Evolutionary conservation across 768 basidiomycete genomes (phyloP), one percentile per base, ranked within the genome.

Genomic region (Leccinum obscurum): DNA sequence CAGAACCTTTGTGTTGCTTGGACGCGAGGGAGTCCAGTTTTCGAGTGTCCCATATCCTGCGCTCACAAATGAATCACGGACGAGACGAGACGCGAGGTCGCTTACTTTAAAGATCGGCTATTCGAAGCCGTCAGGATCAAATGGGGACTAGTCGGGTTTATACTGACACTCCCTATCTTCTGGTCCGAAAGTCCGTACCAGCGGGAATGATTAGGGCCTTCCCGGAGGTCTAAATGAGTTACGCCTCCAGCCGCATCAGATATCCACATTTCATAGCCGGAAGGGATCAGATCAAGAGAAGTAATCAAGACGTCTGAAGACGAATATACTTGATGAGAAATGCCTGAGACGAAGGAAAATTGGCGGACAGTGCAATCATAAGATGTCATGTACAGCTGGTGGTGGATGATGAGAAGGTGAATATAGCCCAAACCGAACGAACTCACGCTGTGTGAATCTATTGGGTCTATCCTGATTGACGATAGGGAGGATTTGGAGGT

Each of bases 261-360:
- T 56, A 93, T 81, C 92, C 92, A 94, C 81, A 94, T 83, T 68
- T 93, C 91, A 54, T 88, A 77, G 0, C 92, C 92, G 3, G 77
- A 76, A 0, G 87, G 84, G 0, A 83, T 73, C 13, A 92, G 66
- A 62, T 94, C 92, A 54, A 93, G 77, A 64, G 85, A 86, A n/a
- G 81, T 83, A 28, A 93, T 84, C 41, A 93, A 77, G 13, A 71
- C 83, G 2, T 86, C 85, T 11, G 68, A 58, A 20, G 81, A 83
- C 2, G 85, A 77, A 66, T 82, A 89, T 17, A 94, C 71, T 71
- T 94, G 90, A 26, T 77, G 78, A 3, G 92, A 90, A 34, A 87
- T 75, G 1, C 88, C 88, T 2, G 89, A 84, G 17, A 83, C 83
- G 62, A 94, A 90, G 3, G 88, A 90, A 17, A 90, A 78, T 52